Evolutionary conservation across 2,329 filamentous ascomycete genomes (phyloP), one percentile per base, ranked within the genome.

Genomic region (Fusarium incarnatum): DNA sequence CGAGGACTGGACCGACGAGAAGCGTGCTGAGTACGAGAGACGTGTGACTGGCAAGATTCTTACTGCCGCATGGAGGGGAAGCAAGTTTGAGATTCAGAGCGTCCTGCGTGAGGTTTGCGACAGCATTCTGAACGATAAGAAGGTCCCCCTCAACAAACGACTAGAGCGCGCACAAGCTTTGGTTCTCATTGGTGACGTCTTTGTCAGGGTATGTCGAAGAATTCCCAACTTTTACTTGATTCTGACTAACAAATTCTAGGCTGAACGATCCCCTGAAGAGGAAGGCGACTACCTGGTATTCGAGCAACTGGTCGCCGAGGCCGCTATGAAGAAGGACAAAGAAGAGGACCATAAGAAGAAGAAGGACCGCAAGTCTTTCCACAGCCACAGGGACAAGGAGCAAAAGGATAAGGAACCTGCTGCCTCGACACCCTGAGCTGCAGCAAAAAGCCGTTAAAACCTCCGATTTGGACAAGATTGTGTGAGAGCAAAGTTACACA

Each of bases 231-330:
- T n/a, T 32, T 23, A n/a, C 18, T 28, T 8, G n/a, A 50, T 42
- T 16, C 3, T 13, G 11, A 44, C 20, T 59, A 75, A 73, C 41
- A 30, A 12, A 37, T 15, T 11, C 20, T 72, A 98, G 94, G 93
- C 95, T 42, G 88, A 92, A 79, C 91, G 96, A 68, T 92, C 95
- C 57, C 92, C 95, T 44, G 96, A 99, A 71, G 96, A 99, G 83
- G 96, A 99, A 81, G 95, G 96, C 70, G 96, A 98, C 77, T 98
- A 97, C 82, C 97, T 99, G 89, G 94, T 95, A 18, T 99, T 99
- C 74, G 96, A 99, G 80, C 94, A 98, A 81, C 90, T 99, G 59
- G 97, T 99, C 81, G 94, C 96, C 53, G 96, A 99, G 79, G 95
- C 95, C 7, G 94, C 94, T 60, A 92, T 94, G 56, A 98, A 98